Evolutionary conservation across 2,329 filamentous ascomycete species (phyloP), one percentile per base, ranked within the genome.

Genomic region (Beauveria scarabaeidicola): DNA sequence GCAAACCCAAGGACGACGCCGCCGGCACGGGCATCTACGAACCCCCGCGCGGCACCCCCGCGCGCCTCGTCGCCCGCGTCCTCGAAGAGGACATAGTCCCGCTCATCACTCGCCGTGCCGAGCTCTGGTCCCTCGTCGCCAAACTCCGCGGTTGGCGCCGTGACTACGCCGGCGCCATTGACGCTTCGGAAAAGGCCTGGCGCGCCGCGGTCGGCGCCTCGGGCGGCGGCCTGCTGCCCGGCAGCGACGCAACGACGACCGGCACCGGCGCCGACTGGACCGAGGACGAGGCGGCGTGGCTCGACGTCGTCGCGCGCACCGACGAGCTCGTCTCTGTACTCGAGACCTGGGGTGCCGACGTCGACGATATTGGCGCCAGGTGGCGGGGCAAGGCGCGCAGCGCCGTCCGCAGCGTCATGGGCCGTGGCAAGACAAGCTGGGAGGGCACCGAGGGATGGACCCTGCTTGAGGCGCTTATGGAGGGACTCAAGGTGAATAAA

Each of bases 381-480:
- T 99, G 94, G 94, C 89, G 84, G 72, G 89, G 89, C 64, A 97
- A 96, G 81, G 90, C 90, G 0, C 81, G 90, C 66, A 95, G 85
- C 70, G 92, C 92, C 11, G 80, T 96, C 2, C 80, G 91, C 58
- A 91, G 89, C 55, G 87, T 97, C 7, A 81, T 95, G 79, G 88
- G 91, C 0, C 88, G 89, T 69, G 92, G 83, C 0, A 92, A 84
- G 75, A 88, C 90, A 67, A 81, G 73, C 13, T 97, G 92, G 91
- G 91, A 96, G 73, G 91, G 83, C 11, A 89, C 79, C 32, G 76
- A 80, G 44, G 88, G 83, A 29, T 94, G 86, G 87, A 78, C 77
- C 51, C 78, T 74, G 62, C 70, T 94, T 69, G 74, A 82, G 69
- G 77, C 74, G 5, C 67, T 82, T 65, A 70, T 87, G 74, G 78